Evolutionary conservation across 805 yeast species (phyloP).

Genomic region (Priceomyces haplophilus): DNA sequence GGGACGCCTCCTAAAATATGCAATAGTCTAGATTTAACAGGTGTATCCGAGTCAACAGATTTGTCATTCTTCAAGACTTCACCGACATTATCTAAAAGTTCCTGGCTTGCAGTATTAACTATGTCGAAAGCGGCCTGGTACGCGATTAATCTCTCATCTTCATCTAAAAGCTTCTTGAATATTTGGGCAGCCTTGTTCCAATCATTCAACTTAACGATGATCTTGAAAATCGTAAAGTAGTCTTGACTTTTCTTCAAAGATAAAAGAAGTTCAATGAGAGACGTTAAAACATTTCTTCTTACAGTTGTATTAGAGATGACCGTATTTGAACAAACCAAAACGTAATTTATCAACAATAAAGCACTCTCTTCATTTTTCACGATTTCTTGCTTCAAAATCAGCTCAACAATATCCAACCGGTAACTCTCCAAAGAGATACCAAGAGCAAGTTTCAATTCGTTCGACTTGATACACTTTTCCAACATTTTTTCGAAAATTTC

Average conservation of each 20-base stretch:
- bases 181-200: conserved; percentile 62
- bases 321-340: conserved; percentile 67
- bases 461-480: conserved; percentile 64
- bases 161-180: conserved; percentile 59
- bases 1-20: conserved; percentile 87
- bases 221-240: conserved; percentile 78
- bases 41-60: conserved; percentile 20
- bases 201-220: conserved; percentile 86
- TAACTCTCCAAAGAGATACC: conserved; percentile 90
- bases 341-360: conserved; percentile 62
- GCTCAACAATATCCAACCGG: conserved; percentile 75
- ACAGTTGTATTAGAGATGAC: conserved; percentile 64
- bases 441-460: conserved; percentile 75
- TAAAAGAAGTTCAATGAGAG: conserved; percentile 60
- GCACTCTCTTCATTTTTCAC: conserved; percentile 49
- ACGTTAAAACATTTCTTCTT: conserved; percentile 60
- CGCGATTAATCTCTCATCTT: conserved; percentile 56
- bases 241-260: conserved; percentile 59
- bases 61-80: conserved; percentile 36
- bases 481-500: conserved; percentile 84
- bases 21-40: conserved; percentile 45
- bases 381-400: conserved; percentile 46
- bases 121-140: conserved; percentile 95
- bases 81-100: conserved; percentile 61
- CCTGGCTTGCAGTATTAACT: conserved; percentile 89